Conservation (phyloP, 202 grass and related monocot genomes). For the Eragrostis tef region DNA sequence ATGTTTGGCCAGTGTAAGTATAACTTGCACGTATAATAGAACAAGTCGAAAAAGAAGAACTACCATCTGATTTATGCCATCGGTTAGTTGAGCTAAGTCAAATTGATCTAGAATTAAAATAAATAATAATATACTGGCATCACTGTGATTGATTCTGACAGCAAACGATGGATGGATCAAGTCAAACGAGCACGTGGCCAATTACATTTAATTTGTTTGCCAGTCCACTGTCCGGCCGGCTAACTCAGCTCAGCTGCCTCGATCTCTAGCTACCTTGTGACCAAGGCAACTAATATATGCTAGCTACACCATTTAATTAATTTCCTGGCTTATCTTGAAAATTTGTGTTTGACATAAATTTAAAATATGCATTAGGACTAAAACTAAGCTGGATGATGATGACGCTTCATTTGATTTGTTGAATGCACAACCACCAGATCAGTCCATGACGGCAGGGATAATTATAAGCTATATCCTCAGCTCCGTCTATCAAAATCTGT, state of each 20-base stretch:
- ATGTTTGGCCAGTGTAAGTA: not conserved
- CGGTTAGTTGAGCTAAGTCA: constrained; percentile 22
- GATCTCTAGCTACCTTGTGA: constrained; percentile 19
- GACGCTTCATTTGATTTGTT: not conserved
- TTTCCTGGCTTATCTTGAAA: not conserved
- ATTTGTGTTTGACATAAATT: not conserved
- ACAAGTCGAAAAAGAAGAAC: not conserved
- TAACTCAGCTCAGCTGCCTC: not conserved
- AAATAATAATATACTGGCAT: not conserved
- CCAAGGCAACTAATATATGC: constrained; percentile 28
- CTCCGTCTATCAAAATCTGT: not conserved
- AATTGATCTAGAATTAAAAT: not conserved
- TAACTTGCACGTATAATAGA: not conserved
- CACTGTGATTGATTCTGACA: constrained; percentile 21
- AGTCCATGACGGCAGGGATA: constrained; percentile 11
- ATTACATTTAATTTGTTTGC: constrained; percentile 16
- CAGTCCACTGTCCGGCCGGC: not conserved
- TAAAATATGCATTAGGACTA: not conserved
- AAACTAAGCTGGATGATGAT: not conserved
- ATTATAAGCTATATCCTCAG: not conserved
- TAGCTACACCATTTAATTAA: too few relatives aligned
- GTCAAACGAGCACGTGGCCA: constrained; percentile 37
- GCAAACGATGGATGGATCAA: constrained; percentile 10
- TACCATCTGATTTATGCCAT: not conserved
- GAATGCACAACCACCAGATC: not conserved